These are phyloP conservation scores for Didymella lethalis DNA, from an alignment of 2,329 filamentous ascomycete species.

Conservation along the genomic window DNA sequence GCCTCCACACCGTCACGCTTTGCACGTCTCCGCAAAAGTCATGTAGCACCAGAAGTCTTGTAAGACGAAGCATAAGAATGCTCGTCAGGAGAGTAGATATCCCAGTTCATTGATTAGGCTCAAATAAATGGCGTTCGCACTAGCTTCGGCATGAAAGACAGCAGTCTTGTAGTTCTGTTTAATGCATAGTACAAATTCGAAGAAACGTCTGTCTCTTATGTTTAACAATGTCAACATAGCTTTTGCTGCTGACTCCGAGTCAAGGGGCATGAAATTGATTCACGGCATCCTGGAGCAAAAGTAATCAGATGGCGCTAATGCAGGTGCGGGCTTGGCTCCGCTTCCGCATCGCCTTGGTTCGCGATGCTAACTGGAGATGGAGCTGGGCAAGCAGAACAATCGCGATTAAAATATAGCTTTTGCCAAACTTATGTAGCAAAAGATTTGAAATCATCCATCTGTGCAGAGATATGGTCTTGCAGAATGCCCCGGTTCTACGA, in stretches of 20 bases:
- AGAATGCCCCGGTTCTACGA: neutral
- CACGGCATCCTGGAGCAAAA: neutral
- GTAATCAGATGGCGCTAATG: conserved; percentile 20
- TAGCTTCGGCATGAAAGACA: conserved; percentile 3
- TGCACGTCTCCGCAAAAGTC: conserved; percentile 42
- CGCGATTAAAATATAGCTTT: neutral
- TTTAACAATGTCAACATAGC: neutral
- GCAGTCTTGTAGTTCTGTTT: conserved; percentile 6
- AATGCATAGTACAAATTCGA: conserved; percentile 10
- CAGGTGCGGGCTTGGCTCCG: conserved; percentile 22
- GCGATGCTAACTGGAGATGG: conserved; percentile 1
- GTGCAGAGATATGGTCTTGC: neutral
- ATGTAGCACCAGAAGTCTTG: conserved; percentile 47
- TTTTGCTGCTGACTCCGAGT: neutral
- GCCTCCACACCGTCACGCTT: conserved; percentile 30
- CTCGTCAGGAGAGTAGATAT: conserved; percentile 41
- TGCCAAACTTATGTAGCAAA: neutral
- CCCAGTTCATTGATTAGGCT: conserved; percentile 27
- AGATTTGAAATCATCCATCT: neutral
- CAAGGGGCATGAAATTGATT: neutral
- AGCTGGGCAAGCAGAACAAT: neutral
- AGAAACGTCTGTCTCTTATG: neutral
- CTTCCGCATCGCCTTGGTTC: conserved; percentile 3
- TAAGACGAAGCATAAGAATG: conserved; percentile 32
- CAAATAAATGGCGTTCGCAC: conserved; percentile 24